phyloP scores from a whole-genome alignment of 331 rosid species.

The Cydonia oblonga region DNA sequence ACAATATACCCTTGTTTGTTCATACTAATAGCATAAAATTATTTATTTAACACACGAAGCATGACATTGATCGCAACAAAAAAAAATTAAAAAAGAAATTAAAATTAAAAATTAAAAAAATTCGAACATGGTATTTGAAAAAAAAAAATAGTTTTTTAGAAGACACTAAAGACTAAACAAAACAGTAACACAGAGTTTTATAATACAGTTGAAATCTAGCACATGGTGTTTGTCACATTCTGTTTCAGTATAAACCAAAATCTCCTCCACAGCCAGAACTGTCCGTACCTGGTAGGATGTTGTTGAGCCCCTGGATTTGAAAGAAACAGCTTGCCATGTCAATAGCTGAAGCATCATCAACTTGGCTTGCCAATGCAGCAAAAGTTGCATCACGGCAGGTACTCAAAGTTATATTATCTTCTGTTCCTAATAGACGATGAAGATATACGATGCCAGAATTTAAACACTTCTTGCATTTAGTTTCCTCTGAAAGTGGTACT shows the following conservation, averaged over 20 bases:
- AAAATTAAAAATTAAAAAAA: neutral
- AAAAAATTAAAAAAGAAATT: neutral
- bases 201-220: neutral
- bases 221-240: neutral
- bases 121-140: too few relatives aligned
- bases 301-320: slow-evolving; percentile 71
- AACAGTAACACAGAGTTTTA: neutral
- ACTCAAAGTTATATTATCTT: slow-evolving; percentile 62
- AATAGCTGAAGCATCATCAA: slow-evolving; percentile 43
- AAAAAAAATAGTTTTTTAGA: neutral
- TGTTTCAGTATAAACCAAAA: neutral
- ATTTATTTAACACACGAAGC: neutral
- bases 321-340: slow-evolving; percentile 87
- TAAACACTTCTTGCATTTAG: slow-evolving; percentile 66
- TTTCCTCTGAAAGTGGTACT: slow-evolving; percentile 57
- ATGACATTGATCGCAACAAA: neutral
- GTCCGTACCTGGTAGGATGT: slow-evolving; percentile 42
- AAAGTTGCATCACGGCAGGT: slow-evolving; percentile 94
- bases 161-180: too few relatives aligned
- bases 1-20: neutral
- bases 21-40: neutral
- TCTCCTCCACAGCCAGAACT: neutral
- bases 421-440: slow-evolving; percentile 53
- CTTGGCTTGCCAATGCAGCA: slow-evolving; percentile 74
- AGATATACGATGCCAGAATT: slow-evolving; percentile 70